phyloP scores from a whole-genome alignment of 805 yeast species.

The Pichia paraexigua region DNA sequence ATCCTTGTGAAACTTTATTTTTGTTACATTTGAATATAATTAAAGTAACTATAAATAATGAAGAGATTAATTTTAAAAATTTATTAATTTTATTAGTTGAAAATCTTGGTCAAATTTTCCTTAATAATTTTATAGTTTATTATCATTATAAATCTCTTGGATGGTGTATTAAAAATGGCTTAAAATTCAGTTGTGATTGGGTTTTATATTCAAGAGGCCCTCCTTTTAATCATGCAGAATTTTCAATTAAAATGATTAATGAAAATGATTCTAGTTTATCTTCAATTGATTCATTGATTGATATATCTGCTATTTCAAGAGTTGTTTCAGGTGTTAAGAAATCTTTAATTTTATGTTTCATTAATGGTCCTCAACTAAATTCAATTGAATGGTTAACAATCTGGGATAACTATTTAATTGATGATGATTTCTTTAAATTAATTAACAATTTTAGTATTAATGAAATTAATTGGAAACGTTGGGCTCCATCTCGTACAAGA shows the following conservation, averaged over 20 bases:
- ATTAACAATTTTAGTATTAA: conserved; percentile 39
- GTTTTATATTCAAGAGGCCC: conserved; percentile 86
- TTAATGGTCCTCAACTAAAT: conserved; percentile 42
- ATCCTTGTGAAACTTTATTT: conserved; percentile 71
- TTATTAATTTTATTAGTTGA: conserved; percentile 13
- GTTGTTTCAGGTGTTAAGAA: conserved; percentile 86
- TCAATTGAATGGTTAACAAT: conserved; percentile 16
- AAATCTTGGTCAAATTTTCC: conserved; percentile 10
- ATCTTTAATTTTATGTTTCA: conserved; percentile 60
- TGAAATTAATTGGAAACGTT: conserved; percentile 67
- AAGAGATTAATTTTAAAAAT: neutral
- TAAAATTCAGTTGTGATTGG: conserved; percentile 86
- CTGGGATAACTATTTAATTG: conserved; percentile 9
- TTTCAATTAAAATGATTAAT: conserved; percentile 38
- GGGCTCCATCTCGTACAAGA: conserved; percentile 81
- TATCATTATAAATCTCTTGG: conserved; percentile 84
- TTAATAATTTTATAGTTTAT: conserved; percentile 61
- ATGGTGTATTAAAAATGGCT: conserved; percentile 91
- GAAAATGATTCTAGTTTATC: conserved; percentile 1
- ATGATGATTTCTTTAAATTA: conserved; percentile 22
- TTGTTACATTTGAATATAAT: conserved; percentile 38
- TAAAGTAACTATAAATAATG: conserved; percentile 4
- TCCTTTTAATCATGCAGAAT: conserved; percentile 91
- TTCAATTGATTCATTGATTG: conserved; percentile 30
- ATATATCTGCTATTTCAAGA: conserved; percentile 64